Percentiles rank a stretch among this genome's conserved stretches.
phyloP scores from a whole-genome alignment of 2,329 filamentous ascomycete genomes.

The Davidsoniella eucalypti region DNA sequence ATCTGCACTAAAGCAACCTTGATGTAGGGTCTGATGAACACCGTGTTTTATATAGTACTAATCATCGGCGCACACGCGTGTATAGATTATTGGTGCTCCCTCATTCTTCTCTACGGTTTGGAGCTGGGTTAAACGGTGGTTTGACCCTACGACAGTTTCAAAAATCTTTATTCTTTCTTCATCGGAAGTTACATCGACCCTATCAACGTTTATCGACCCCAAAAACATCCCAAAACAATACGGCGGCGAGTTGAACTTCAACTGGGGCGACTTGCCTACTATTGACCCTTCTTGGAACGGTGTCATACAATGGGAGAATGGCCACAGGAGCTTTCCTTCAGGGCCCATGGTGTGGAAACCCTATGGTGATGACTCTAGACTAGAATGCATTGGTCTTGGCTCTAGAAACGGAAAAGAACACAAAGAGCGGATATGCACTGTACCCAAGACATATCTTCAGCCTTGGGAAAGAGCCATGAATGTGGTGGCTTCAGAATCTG shows the following conservation, averaged over 20 bases:
- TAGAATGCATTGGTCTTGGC: slow-evolving; percentile 39
- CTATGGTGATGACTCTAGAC: slow-evolving; percentile 25
- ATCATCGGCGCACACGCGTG: slow-evolving; percentile 19
- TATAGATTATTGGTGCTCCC: slow-evolving; percentile 65
- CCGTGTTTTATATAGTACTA: slow-evolving; percentile 3
- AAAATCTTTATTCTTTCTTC: slow-evolving; percentile 84
- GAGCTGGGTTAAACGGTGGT: slow-evolving; percentile 94
- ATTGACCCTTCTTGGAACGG: slow-evolving; percentile 47
- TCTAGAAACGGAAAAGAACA: slow-evolving; percentile 28
- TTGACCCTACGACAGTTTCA: slow-evolving; percentile 80
- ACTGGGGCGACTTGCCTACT: slow-evolving; percentile 58
- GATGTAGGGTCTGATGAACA: too few relatives aligned
- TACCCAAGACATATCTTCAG: slow-evolving; percentile 28
- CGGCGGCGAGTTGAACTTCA: slow-evolving; percentile 70
- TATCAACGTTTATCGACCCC: slow-evolving; percentile 66
- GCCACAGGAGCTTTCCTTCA: slow-evolving; percentile 33
- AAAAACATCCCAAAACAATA: slow-evolving; percentile 79
- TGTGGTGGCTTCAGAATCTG: neutral
- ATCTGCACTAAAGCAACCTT: too few relatives aligned
- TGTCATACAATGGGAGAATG: slow-evolving; percentile 35
- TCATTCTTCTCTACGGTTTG: slow-evolving; percentile 84
- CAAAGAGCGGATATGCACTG: slow-evolving; percentile 32
- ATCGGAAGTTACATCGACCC: slow-evolving; percentile 57
- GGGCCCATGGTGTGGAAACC: slow-evolving; percentile 43
- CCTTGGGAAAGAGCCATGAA: slow-evolving; percentile 11